A percentile compares a stretch with the other conserved stretches of the same genome.
phyloP scores from a whole-genome alignment of 768 basidiomycete species.

The Mycena filopes region DNA sequence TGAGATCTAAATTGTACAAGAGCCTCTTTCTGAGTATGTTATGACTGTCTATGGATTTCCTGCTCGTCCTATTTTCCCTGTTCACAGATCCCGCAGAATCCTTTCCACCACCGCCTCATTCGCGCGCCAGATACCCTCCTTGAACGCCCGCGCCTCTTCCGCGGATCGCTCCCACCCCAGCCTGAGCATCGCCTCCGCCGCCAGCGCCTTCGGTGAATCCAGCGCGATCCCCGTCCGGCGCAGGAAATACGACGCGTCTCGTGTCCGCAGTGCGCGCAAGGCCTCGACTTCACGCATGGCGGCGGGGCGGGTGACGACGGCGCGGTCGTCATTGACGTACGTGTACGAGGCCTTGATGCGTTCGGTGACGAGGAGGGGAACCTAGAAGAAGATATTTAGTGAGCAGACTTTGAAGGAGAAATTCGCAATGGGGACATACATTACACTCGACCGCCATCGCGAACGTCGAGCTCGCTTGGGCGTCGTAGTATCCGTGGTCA shows the following conservation, averaged over 20 bases:
- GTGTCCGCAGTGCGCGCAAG: conserved; percentile 48
- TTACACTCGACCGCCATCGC: conserved; percentile 52
- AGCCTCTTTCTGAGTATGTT: background rate
- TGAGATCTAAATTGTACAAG: background rate
- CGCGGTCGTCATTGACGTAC: conserved; percentile 49
- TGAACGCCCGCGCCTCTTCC: conserved; percentile 41
- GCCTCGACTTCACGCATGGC: conserved; percentile 53
- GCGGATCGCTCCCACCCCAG: conserved; percentile 44
- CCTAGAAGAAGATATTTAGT: conserved; percentile 33
- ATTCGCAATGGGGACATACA: conserved; percentile 35
- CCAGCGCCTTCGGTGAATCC: conserved; percentile 33
- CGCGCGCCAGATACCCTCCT: conserved; percentile 42
- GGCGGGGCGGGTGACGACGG: conserved; percentile 50
- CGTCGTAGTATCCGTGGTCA: conserved; percentile 46
- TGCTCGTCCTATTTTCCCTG: too few species aligned
- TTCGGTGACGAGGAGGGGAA: conserved; percentile 53
- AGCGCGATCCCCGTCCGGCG: conserved; percentile 23
- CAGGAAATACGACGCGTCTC: conserved; percentile 41
- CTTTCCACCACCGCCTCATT: conserved; percentile 45
- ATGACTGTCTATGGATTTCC: conserved; percentile 9
- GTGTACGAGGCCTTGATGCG: conserved; percentile 51
- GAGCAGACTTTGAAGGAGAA: background rate
- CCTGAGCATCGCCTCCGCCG: conserved; percentile 42
- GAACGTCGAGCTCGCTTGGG: conserved; percentile 53
- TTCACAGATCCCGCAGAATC: conserved; percentile 43